Evolutionary conservation across 768 basidiomycete genomes (phyloP).

Genomic region (Gautieria morchelliformis): DNA sequence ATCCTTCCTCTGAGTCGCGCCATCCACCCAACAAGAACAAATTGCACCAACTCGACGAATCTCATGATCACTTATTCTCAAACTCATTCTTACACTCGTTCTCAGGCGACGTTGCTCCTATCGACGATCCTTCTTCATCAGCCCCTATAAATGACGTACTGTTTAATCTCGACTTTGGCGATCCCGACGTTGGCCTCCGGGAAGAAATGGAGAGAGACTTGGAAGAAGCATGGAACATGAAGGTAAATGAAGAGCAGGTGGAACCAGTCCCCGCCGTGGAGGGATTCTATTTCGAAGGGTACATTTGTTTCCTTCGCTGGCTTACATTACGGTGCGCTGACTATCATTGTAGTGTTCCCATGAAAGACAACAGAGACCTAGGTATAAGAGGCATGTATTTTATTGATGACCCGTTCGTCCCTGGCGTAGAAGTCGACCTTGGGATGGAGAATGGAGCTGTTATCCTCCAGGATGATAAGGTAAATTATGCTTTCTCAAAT

Average conservation of each 20-base stretch:
- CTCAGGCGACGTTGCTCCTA: constrained; percentile 23
- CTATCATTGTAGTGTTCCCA: neutral
- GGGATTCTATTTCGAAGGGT: neutral
- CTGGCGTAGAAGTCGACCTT: neutral
- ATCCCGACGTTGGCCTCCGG: constrained; percentile 35
- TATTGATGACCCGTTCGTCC: neutral
- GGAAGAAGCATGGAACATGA: constrained; percentile 50
- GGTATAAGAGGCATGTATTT: neutral
- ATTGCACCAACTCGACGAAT: constrained; percentile 59
- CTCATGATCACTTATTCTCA: constrained; percentile 56
- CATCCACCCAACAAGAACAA: constrained; percentile 11
- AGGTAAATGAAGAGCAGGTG: constrained; percentile 18
- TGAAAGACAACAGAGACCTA: neutral
- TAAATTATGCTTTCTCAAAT: neutral
- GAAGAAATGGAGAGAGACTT: constrained; percentile 71
- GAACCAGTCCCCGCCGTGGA: neutral
- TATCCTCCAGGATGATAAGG: neutral
- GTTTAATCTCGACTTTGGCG: constrained; percentile 49
- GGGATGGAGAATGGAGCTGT: neutral
- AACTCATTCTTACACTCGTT: constrained; percentile 40
- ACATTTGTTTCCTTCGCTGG: neutral
- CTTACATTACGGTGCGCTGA: neutral
- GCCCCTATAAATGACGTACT: constrained; percentile 25
- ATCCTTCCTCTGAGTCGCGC: neutral
- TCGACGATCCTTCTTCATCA: constrained; percentile 42